Conservation (phyloP, 352 stramenopile genomes). For the Saprolegnia parasitica region DNA sequence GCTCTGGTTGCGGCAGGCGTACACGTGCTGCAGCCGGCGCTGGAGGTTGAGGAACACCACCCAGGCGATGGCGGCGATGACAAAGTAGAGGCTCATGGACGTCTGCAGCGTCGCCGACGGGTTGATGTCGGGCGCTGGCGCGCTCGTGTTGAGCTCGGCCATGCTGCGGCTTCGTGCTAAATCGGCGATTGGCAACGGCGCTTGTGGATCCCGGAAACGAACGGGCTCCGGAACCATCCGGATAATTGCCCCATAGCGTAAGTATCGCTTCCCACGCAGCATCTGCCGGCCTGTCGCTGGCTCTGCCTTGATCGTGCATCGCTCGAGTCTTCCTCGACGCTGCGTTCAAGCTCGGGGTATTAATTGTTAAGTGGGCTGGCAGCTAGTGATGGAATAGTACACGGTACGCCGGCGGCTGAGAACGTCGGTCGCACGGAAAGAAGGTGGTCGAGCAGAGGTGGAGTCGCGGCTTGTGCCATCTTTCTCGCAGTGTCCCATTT, state of each 20-base stretch:
- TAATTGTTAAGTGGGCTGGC: too few species aligned
- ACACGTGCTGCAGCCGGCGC: slow-evolving; percentile 46
- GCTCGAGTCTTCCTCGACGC: too few species aligned
- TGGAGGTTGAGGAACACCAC: slow-evolving; percentile 61
- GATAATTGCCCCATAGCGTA: background rate
- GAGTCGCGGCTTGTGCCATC: too few species aligned
- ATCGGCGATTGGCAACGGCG: background rate
- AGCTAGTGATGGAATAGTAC: too few species aligned
- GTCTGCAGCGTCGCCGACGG: slow-evolving; percentile 66
- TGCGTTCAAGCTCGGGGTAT: too few species aligned
- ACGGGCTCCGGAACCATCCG: background rate
- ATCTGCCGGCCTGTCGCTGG: background rate
- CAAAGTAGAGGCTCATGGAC: slow-evolving; percentile 59
- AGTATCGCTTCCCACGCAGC: background rate
- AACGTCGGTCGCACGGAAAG: too few species aligned
- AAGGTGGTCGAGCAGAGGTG: too few species aligned
- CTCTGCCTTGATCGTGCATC: too few species aligned
- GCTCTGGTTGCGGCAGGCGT: slow-evolving; percentile 46
- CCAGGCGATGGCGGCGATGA: slow-evolving; percentile 43
- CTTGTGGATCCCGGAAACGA: background rate
- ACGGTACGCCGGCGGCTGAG: too few species aligned
- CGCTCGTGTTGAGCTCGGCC: slow-evolving; percentile 17
- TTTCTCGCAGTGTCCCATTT: too few species aligned
- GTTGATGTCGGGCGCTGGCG: slow-evolving; percentile 40
- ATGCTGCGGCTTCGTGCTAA: background rate